phyloP scores from a whole-genome alignment of 108 stramenopile species.

The Skeletonema potamos region DNA sequence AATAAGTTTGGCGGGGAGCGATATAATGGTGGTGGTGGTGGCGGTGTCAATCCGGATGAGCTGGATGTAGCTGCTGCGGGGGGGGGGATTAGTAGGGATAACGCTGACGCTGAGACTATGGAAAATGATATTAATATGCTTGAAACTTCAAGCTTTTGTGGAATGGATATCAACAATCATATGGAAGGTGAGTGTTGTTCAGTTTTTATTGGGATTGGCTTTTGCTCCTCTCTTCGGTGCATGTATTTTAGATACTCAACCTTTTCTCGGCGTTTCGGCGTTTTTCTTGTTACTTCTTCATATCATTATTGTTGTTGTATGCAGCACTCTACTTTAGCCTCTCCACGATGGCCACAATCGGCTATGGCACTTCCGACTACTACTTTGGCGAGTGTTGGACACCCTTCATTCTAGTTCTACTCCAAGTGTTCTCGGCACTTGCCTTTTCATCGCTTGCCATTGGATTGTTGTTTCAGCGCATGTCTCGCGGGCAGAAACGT shows the following conservation, averaged over 20 bases:
- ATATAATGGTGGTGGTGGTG: constrained; percentile 32
- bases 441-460: constrained; percentile 91
- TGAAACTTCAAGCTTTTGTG: constrained; percentile 57
- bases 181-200: constrained; percentile 59
- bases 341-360: constrained; percentile 94
- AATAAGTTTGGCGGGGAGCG: constrained; percentile 55
- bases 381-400: constrained; percentile 92
- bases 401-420: constrained; percentile 79
- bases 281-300: background rate
- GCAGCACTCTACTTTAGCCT: constrained; percentile 84
- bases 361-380: constrained; percentile 93
- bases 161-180: constrained; percentile 78
- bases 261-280: too few species aligned
- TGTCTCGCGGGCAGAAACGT: constrained; percentile 85
- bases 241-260: background rate
- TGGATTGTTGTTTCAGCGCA: constrained; percentile 90
- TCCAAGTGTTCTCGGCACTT: constrained; percentile 85
- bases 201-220: background rate
- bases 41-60: constrained; percentile 7
- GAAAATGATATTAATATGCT: background rate
- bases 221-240: background rate
- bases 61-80: background rate
- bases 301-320: background rate
- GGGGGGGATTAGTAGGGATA: background rate
- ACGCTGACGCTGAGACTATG: too few species aligned